A percentile compares a stretch with the other conserved stretches of the same genome.
These are phyloP conservation scores for Sambucus nigra DNA, from an alignment of 129 eudicot species.

Conservation along the genomic window DNA sequence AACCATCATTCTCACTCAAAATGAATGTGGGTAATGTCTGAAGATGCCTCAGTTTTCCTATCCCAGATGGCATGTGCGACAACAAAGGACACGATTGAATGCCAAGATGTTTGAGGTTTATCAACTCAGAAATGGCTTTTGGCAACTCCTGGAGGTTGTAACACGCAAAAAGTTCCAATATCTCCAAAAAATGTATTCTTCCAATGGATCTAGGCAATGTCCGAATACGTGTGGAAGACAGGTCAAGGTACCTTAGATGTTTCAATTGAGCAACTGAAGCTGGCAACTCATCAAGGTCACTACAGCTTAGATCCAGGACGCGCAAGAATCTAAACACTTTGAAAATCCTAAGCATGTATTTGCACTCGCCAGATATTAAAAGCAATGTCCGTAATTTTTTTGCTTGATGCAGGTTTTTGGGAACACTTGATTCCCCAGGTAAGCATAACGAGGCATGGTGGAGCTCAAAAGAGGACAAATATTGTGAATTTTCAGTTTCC, in stretches of 20 bases:
- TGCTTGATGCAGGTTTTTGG: background rate
- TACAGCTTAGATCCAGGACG: background rate
- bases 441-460: background rate
- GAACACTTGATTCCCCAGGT: background rate
- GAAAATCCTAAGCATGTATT: background rate
- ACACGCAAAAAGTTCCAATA: background rate
- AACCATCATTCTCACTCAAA: background rate
- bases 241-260: slow-evolving; percentile 8
- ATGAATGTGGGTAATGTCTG: background rate
- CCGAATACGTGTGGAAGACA: background rate
- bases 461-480: background rate
- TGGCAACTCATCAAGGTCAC: background rate
- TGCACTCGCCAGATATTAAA: background rate
- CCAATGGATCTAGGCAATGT: background rate
- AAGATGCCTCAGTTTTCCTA: slow-evolving; percentile 6
- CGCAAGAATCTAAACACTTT: background rate
- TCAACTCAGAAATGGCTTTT: background rate
- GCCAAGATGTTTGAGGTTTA: slow-evolving; percentile 7
- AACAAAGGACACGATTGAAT: background rate
- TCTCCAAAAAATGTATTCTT: background rate
- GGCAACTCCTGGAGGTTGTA: slow-evolving; percentile 2
- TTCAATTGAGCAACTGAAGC: background rate
- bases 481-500: background rate
- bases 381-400: slow-evolving; percentile 4
- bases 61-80: slow-evolving; percentile 1